phyloP scores from a whole-genome alignment of 23 red algal species.

The Chondrus crispus region DNA sequence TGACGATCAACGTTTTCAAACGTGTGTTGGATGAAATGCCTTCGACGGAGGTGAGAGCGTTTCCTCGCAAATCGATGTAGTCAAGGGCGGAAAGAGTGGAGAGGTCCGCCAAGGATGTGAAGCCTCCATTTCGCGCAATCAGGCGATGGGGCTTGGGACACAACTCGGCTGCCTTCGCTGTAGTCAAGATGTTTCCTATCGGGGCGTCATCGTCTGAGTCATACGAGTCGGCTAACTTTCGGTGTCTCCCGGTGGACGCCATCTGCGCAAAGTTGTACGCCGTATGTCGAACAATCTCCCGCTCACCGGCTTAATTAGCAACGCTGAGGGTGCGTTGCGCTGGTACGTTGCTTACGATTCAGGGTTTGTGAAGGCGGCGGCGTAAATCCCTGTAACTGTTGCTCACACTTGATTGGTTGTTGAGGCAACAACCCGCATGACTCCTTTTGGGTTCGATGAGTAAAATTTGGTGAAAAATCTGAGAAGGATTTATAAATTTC shows the following conservation, averaged over 20 bases:
- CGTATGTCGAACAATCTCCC: no score
- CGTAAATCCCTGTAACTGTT: no score
- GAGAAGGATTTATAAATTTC: no score
- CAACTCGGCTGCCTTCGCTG: conserved; percentile 47
- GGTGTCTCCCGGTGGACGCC: not conserved
- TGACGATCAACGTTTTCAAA: conserved; percentile 43
- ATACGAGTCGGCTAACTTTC: not conserved
- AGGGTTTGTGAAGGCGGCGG: no score
- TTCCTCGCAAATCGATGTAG: conserved; percentile 47
- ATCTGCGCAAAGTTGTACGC: no score
- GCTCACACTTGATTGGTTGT: no score
- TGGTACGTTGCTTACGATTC: no score
- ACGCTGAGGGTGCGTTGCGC: no score
- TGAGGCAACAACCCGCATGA: no score
- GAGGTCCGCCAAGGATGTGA: conserved; percentile 36
- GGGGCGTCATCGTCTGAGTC: conserved; percentile 20
- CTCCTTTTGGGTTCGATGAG: no score
- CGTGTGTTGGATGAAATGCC: conserved; percentile 8
- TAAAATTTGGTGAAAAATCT: no score
- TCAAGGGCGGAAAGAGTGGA: conserved; percentile 24
- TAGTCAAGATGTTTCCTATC: not conserved
- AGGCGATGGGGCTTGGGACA: conserved; percentile 33
- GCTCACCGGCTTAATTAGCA: no score
- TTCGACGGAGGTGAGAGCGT: conserved; percentile 21
- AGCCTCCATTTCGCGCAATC: conserved; percentile 5